A percentile compares a stretch with the other conserved stretches of the same genome.
phyloP scores from a whole-genome alignment of 345 rosid genomes.

The Pistacia vera region DNA sequence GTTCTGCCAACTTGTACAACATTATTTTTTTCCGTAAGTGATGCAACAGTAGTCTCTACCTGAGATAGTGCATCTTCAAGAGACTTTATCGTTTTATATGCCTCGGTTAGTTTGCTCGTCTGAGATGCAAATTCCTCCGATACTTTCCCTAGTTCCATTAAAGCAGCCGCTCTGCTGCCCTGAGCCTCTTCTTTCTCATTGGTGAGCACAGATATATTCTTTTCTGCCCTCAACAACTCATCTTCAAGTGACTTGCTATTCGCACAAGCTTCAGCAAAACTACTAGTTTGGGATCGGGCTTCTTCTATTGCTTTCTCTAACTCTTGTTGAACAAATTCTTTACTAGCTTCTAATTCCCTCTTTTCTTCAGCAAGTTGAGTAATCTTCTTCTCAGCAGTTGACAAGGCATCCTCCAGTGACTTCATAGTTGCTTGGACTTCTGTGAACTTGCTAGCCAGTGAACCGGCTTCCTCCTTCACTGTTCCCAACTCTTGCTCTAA shows the following conservation, averaged over 20 bases:
- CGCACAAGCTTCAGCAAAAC: slow-evolving; percentile 52
- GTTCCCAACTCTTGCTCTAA: slow-evolving; percentile 55
- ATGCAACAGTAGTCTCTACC: slow-evolving; percentile 52
- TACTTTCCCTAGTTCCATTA: slow-evolving; percentile 56
- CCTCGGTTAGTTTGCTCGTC: slow-evolving; percentile 55
- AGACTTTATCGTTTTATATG: slow-evolving; percentile 57
- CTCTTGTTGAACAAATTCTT: slow-evolving; percentile 54
- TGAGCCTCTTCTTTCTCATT: slow-evolving; percentile 78
- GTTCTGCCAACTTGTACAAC: slow-evolving; percentile 36
- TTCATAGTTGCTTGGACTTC: slow-evolving; percentile 50
- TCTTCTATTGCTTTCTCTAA: slow-evolving; percentile 59
- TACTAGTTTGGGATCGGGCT: slow-evolving; percentile 48
- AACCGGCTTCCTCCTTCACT: slow-evolving; percentile 47
- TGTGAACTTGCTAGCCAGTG: slow-evolving; percentile 46
- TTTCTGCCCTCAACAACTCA: slow-evolving; percentile 61
- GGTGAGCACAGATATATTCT: slow-evolving; percentile 46
- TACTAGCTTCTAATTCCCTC: slow-evolving; percentile 49
- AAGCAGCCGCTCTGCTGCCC: slow-evolving; percentile 47
- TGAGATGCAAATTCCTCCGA: slow-evolving; percentile 52
- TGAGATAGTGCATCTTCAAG: slow-evolving; percentile 58
- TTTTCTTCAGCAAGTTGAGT: slow-evolving; percentile 55
- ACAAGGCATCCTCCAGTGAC: slow-evolving; percentile 57
- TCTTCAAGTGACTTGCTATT: slow-evolving; percentile 63
- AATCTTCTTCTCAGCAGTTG: slow-evolving; percentile 47
- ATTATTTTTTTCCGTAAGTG: slow-evolving; percentile 55